These are phyloP conservation scores for Botrytis fragariae DNA, from an alignment of 2,329 filamentous ascomycete species.

Conservation along the genomic window DNA sequence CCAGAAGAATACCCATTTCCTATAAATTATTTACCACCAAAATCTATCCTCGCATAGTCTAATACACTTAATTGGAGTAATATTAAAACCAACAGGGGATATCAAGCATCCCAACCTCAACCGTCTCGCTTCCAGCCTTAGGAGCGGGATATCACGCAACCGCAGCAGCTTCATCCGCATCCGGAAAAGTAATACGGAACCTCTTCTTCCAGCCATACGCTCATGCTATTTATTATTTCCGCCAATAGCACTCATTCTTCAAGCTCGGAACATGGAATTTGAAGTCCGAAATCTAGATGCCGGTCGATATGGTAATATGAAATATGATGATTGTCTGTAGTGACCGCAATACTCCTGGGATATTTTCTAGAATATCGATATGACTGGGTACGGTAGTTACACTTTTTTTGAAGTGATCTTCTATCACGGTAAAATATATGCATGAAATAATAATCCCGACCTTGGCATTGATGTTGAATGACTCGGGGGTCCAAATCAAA, in stretches of 20 bases:
- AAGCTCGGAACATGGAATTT: neutral
- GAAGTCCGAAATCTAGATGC: neutral
- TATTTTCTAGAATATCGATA: neutral
- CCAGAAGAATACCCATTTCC: neutral
- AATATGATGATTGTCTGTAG: neutral
- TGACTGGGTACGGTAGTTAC: neutral
- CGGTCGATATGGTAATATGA: neutral
- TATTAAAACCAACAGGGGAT: neutral
- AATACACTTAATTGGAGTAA: neutral
- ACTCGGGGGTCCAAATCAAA: neutral
- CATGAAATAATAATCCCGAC: constrained; percentile 5
- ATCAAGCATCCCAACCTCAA: neutral
- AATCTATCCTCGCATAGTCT: neutral
- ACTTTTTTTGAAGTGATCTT: constrained; percentile 9
- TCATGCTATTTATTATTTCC: neutral
- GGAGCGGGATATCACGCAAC: constrained; percentile 10
- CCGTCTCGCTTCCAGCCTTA: constrained; percentile 11
- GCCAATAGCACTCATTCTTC: neutral
- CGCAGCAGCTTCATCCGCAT: constrained; percentile 7
- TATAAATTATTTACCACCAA: neutral
- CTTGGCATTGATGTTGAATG: constrained; percentile 14
- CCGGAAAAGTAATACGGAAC: constrained; percentile 20
- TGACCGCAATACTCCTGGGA: neutral
- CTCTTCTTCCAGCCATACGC: constrained; percentile 22
- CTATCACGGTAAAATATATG: constrained; percentile 17